phyloP scores from a whole-genome alignment of 1,284 basidiomycete species.

The Fomes fomentarius region DNA sequence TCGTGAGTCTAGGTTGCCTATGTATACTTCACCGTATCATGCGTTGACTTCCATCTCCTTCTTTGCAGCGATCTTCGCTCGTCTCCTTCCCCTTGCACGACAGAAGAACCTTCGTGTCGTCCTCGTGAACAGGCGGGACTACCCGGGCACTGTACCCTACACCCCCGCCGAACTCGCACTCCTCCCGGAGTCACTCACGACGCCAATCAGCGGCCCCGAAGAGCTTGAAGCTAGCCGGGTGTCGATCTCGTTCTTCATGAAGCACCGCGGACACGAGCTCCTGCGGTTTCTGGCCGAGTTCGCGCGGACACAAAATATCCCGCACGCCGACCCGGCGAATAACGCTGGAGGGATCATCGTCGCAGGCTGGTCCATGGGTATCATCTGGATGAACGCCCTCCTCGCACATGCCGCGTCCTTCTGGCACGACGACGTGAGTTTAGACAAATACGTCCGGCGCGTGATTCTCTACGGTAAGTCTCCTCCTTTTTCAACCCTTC shows the following conservation, averaged over 20 bases:
- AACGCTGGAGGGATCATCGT: constrained; percentile 13
- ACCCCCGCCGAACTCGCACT: constrained; percentile 26
- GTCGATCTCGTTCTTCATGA: constrained; percentile 6
- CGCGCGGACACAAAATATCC: not conserved
- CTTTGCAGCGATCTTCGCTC: not conserved
- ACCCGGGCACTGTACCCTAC: not conserved
- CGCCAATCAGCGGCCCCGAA: not conserved
- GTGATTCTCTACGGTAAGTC: constrained; percentile 2
- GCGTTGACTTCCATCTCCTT: too few species aligned
- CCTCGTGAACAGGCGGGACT: not conserved
- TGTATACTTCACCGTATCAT: too few species aligned
- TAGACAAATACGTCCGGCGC: constrained; percentile 1
- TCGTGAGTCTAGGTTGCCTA: not conserved
- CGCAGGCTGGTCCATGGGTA: constrained; percentile 17
- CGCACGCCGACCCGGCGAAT: not conserved
- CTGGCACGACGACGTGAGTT: not conserved
- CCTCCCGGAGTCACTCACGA: not conserved
- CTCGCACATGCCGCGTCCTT: constrained; percentile 9
- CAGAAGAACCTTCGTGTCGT: not conserved
- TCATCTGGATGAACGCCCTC: constrained; percentile 15
- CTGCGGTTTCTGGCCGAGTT: constrained; percentile 6
- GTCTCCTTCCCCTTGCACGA: not conserved
- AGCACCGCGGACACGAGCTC: constrained; percentile 11
- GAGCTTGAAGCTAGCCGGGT: not conserved
- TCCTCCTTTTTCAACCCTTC: too few species aligned